These are phyloP conservation scores for Paspalum notatum DNA, from an alignment of 176 grass and related monocot genomes.

Conservation along the genomic window DNA sequence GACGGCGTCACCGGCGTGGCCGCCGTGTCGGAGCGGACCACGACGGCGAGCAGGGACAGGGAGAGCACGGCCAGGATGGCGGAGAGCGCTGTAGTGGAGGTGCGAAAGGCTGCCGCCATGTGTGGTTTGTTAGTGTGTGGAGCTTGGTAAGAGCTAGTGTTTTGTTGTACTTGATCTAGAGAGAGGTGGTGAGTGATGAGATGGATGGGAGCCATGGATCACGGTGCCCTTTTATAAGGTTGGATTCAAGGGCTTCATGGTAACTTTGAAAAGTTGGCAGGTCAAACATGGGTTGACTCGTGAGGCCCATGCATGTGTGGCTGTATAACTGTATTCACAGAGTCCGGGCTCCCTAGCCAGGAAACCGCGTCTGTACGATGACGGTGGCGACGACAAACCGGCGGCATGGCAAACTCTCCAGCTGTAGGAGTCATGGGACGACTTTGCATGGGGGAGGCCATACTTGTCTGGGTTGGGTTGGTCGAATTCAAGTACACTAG, in stretches of 20 bases:
- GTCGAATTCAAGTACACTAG: slow-evolving; percentile 29
- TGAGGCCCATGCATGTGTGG: not conserved
- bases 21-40: slow-evolving; percentile 42
- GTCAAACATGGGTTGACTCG: slow-evolving; percentile 24
- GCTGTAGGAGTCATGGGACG: slow-evolving; percentile 3
- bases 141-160: not conserved
- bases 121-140: not conserved
- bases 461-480: slow-evolving; percentile 39
- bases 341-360: not conserved
- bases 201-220: not conserved
- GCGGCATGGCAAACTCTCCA: not conserved
- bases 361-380: slow-evolving; percentile 42
- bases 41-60: slow-evolving; percentile 22
- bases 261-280: slow-evolving; percentile 36
- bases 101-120: slow-evolving; percentile 34
- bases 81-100: not conserved
- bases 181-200: slow-evolving; percentile 5
- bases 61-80: slow-evolving; percentile 46
- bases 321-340: not conserved
- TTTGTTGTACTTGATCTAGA: not conserved
- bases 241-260: not conserved
- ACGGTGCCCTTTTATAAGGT: slow-evolving; percentile 38
- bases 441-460: slow-evolving; percentile 21
- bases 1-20: slow-evolving; percentile 62
- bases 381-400: slow-evolving; percentile 22